phyloP scores from a whole-genome alignment of 371 early-diverging fungal species.

The Hamiltosporidium magnivora region DNA sequence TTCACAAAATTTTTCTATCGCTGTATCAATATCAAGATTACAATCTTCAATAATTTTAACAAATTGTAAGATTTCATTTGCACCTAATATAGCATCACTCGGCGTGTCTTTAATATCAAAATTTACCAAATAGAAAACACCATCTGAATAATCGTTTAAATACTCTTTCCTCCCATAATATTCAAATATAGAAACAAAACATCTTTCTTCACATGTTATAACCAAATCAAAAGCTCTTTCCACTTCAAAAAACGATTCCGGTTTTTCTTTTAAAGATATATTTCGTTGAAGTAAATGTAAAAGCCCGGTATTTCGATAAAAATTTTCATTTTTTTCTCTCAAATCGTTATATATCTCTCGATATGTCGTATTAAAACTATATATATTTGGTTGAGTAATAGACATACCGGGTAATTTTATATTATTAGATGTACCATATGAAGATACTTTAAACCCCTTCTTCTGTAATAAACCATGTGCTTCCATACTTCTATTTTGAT shows the following conservation, averaged over 20 bases:
- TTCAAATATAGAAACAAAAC: slow-evolving; percentile 78
- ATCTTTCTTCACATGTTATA: slow-evolving; percentile 84
- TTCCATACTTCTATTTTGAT: slow-evolving; percentile 89
- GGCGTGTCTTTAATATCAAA: slow-evolving; percentile 83
- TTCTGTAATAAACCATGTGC: slow-evolving; percentile 62
- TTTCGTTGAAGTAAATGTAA: slow-evolving; percentile 78
- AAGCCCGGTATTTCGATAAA: slow-evolving; percentile 69
- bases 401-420: slow-evolving; percentile 81
- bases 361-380: slow-evolving; percentile 76
- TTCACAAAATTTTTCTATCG: no score
- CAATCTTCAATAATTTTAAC: slow-evolving; percentile 56
- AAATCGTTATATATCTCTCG: slow-evolving; percentile 71
- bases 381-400: slow-evolving; percentile 71
- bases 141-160: slow-evolving; percentile 62
- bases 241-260: slow-evolving; percentile 70
- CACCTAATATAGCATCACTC: slow-evolving; percentile 71
- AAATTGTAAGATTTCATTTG: slow-evolving; percentile 65
- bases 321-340: slow-evolving; percentile 60
- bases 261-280: slow-evolving; percentile 69
- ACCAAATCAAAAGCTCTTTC: slow-evolving; percentile 70
- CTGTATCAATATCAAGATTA: no score
- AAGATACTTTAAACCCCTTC: slow-evolving; percentile 65
- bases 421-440: slow-evolving; percentile 72
- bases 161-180: not conserved
- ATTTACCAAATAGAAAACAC: slow-evolving; percentile 76